Percentiles rank a stretch among this genome's conserved stretches.
Evolutionary conservation across 805 yeast genomes (phyloP).

Genomic region (Ogataea ganodermae): DNA sequence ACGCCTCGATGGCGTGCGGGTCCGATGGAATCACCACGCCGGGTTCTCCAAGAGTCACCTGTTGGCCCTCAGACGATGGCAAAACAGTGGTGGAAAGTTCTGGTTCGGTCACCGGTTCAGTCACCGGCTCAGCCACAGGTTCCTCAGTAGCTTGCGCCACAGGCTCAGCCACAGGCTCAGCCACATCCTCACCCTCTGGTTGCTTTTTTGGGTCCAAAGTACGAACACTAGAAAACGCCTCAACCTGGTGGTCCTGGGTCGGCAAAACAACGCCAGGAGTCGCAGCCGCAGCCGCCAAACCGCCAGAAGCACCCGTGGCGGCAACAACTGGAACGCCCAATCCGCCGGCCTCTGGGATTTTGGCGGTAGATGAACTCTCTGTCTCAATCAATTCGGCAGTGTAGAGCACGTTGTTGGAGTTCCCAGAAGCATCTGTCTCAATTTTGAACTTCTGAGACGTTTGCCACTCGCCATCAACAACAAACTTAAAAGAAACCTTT

Average conservation of each 20-base stretch:
- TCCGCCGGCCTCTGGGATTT: constrained; percentile 53
- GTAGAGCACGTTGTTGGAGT: constrained; percentile 51
- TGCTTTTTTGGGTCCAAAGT: constrained; percentile 50
- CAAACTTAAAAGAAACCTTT: constrained; percentile 50
- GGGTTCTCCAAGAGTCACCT: constrained; percentile 62
- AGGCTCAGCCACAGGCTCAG: background rate
- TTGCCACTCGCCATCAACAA: constrained; percentile 63
- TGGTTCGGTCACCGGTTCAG: background rate
- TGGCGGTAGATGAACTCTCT: constrained; percentile 32
- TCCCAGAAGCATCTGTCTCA: constrained; percentile 52
- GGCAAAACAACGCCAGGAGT: constrained; percentile 69
- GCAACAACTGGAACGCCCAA: constrained; percentile 32
- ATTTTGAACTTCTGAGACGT: constrained; percentile 41
- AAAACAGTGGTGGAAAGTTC: constrained; percentile 40
- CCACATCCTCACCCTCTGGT: background rate
- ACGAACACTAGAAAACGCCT: constrained; percentile 59
- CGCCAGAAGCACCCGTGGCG: constrained; percentile 11
- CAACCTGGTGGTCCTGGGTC: constrained; percentile 54
- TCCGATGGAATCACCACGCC: constrained; percentile 69
- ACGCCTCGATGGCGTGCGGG: constrained; percentile 65
- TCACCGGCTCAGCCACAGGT: background rate
- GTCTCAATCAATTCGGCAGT: constrained; percentile 37
- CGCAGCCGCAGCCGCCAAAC: constrained; percentile 15
- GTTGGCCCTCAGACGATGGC: constrained; percentile 48
- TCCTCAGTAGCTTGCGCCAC: background rate